Percentiles rank a stretch among this genome's conserved stretches.
Conservation (phyloP, 164 flowering plant genomes). For the Aristolochia contorta region DNA sequence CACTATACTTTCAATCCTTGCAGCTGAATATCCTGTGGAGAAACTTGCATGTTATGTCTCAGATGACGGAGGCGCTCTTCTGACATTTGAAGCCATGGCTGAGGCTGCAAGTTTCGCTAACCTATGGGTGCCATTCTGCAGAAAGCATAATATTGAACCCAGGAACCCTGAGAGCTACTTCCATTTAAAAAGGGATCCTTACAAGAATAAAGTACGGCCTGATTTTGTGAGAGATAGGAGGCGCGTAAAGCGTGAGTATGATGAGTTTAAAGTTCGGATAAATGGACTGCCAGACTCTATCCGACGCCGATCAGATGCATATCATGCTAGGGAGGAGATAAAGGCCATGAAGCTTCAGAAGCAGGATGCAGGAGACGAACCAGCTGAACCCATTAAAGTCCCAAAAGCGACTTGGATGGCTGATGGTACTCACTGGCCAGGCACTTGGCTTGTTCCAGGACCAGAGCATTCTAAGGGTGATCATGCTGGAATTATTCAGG, state of each 20-base stretch:
- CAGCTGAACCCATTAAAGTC: constrained; percentile 41
- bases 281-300: constrained; percentile 80
- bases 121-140: constrained; percentile 76
- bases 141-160: constrained; percentile 69
- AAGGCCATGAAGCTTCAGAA: constrained; percentile 49
- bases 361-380: constrained; percentile 50
- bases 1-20: constrained; percentile 66
- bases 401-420: constrained; percentile 90
- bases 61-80: constrained; percentile 79
- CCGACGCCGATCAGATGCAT: constrained; percentile 81
- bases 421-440: constrained; percentile 93
- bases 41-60: constrained; percentile 70
- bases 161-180: constrained; percentile 76
- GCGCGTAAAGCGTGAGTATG: constrained; percentile 66
- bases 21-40: constrained; percentile 71
- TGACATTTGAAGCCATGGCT: constrained; percentile 86
- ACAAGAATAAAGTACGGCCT: constrained; percentile 56
- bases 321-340: constrained; percentile 82
- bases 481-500: constrained; percentile 81
- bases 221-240: constrained; percentile 82
- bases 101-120: constrained; percentile 81
- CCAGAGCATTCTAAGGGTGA: constrained; percentile 71
- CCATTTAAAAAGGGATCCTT: constrained; percentile 51
- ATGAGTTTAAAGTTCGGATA: constrained; percentile 79
- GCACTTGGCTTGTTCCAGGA: constrained; percentile 49